Conservation (phyloP, 140 eudicot species). For the Flaveria floridana region DNA sequence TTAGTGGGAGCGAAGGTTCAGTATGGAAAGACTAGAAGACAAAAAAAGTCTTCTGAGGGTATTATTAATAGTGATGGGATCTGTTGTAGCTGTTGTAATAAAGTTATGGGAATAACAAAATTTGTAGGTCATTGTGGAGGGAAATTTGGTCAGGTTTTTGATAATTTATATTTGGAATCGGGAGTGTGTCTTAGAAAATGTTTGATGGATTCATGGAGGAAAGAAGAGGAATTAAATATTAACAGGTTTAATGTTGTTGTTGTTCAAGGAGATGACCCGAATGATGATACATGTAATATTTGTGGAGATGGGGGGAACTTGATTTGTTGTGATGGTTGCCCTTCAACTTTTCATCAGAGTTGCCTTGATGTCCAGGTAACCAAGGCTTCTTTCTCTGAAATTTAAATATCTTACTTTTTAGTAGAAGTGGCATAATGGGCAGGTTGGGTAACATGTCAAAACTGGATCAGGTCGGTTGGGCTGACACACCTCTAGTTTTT, state of each 20-base stretch:
- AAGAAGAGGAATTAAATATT: constrained; percentile 48
- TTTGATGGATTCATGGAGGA: constrained; percentile 69
- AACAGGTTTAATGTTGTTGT: constrained; percentile 45
- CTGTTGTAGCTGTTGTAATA: constrained; percentile 62
- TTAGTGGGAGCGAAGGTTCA: constrained; percentile 52
- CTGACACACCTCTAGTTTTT: not conserved
- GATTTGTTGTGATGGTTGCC: constrained; percentile 95
- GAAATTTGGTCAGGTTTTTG: constrained; percentile 36
- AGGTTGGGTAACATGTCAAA: not conserved
- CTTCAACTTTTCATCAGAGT: constrained; percentile 82
- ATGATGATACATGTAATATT: constrained; percentile 89
- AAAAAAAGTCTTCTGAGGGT: constrained; percentile 49
- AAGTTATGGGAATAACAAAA: constrained; percentile 38
- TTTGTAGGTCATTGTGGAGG: constrained; percentile 73
- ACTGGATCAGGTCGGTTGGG: constrained; percentile 5
- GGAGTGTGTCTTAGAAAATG: constrained; percentile 64
- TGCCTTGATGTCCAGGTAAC: constrained; percentile 70
- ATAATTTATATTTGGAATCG: constrained; percentile 57
- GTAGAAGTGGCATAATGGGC: not conserved
- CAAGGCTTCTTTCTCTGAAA: not conserved
- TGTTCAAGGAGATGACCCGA: constrained; percentile 71
- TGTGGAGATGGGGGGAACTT: constrained; percentile 97
- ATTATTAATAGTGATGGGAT: constrained; percentile 63
- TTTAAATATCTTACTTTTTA: not conserved
- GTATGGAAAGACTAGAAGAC: constrained; percentile 46